Percentiles rank a stretch among this genome's conserved stretches.
phyloP scores from a whole-genome alignment of 352 stramenopile genomes.

The Phytophthora europaea region DNA sequence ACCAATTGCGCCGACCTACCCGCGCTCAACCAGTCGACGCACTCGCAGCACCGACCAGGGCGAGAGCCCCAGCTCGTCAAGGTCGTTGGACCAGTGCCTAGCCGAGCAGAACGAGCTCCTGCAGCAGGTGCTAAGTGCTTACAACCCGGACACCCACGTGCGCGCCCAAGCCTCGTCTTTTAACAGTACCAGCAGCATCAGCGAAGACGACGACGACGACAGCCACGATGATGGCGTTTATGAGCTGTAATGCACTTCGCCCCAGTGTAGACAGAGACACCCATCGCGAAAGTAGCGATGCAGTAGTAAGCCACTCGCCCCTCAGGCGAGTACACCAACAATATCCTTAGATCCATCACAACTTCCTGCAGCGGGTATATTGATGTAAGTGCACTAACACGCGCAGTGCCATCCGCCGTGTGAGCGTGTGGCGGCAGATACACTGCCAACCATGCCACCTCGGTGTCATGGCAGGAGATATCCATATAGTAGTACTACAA shows the following conservation, averaged over 20 bases:
- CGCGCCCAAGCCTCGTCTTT: slow-evolving; percentile 24
- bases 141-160: slow-evolving; percentile 19
- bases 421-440: no score
- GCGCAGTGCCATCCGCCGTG: no score
- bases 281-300: slow-evolving; percentile 35
- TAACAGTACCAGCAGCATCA: slow-evolving; percentile 29
- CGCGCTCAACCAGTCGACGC: slow-evolving; percentile 24
- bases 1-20: slow-evolving; percentile 28
- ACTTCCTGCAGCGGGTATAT: not conserved
- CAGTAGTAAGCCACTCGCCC: slow-evolving; percentile 26
- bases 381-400: no score
- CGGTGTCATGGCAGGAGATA: no score
- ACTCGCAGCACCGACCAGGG: slow-evolving; percentile 40
- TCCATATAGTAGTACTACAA: no score
- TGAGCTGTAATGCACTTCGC: slow-evolving; percentile 29
- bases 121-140: slow-evolving; percentile 44
- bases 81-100: slow-evolving; percentile 49
- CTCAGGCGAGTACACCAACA: slow-evolving; percentile 15
- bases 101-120: slow-evolving; percentile 54
- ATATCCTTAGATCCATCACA: not conserved
- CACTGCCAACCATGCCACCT: no score
- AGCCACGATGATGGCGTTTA: slow-evolving; percentile 43
- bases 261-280: slow-evolving; percentile 14
- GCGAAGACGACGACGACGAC: slow-evolving; percentile 28
- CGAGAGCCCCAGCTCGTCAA: slow-evolving; percentile 26